Percentiles rank a stretch among this genome's conserved stretches.
phyloP scores from a whole-genome alignment of 768 basidiomycete species.

The Harrya chromipes region DNA sequence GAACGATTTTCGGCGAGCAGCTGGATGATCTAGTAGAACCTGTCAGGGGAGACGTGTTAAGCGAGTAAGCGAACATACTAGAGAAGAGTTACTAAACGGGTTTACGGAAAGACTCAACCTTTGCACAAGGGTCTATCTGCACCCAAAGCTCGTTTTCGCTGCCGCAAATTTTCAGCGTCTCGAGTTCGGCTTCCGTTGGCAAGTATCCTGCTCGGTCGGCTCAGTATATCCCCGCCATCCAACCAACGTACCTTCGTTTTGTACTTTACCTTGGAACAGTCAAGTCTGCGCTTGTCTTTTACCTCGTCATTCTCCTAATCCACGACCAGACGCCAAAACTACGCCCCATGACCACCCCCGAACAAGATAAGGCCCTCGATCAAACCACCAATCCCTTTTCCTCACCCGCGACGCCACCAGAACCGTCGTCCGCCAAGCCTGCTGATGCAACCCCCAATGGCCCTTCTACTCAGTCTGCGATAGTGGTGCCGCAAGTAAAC shows the following conservation, averaged over 20 bases:
- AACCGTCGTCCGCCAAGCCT: conserved; percentile 6
- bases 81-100: conserved; percentile 20
- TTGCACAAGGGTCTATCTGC: conserved; percentile 16
- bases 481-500: conserved; percentile 34
- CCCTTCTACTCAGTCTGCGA: conserved; percentile 6
- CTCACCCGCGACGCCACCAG: conserved; percentile 1
- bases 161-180: conserved; percentile 27
- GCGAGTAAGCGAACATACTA: conserved; percentile 17
- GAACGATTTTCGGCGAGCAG: no score
- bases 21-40: no score
- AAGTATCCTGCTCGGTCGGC: conserved; percentile 8
- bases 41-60: neutral
- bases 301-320: neutral
- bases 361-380: conserved; percentile 27
- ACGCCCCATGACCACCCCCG: conserved; percentile 23
- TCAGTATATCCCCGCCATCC: conserved; percentile 9
- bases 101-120: conserved; percentile 24
- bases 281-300: neutral
- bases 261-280: conserved; percentile 20
- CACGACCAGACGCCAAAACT: conserved; percentile 4
- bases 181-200: conserved; percentile 5
- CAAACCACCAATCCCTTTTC: conserved; percentile 10
- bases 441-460: conserved; percentile 9
- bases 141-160: conserved; percentile 19
- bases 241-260: conserved; percentile 8